Evolutionary conservation across 108 stramenopile genomes (phyloP), one percentile per base, ranked within the genome.

Genomic region (Pseudonitzschia pungens): DNA sequence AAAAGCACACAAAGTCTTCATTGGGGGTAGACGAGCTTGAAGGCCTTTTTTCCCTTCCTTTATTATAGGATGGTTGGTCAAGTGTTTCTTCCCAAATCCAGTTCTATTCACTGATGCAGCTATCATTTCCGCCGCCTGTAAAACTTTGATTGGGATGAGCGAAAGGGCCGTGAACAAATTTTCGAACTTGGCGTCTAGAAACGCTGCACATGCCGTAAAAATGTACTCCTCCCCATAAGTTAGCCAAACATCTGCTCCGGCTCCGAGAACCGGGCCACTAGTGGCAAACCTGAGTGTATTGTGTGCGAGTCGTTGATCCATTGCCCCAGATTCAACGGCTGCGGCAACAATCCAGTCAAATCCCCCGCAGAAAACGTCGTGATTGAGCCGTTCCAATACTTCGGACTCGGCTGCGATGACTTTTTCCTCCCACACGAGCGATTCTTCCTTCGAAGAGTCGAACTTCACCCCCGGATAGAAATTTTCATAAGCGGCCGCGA

Each of bases 311-410:
- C 79, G 71, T 71, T 83, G 87, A 22, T 83, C 70, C 60, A 89
- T 72, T 27, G 71, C 78, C 28, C 65, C 73, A 8, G 80, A 74
- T 29, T 78, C 71, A n/a, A 73, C 65, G 9, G 78, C 78, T 53
- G 87, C 78, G 40, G 77, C 66, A 33, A 79, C 69, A 20, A 93
- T 80, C 84, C 85, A 90, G 45, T 90, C 89, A n/a, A 87, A 76
- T 21, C 88, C 90, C 71, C 77, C 33, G 81, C 86, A 89, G 72
- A 92, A 94, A 16, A 94, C 76, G 69, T 94, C 93, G 60, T 92
- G 90, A 28, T 87, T 65, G 22, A 94, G 85, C 11, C 81, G 68
- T 6, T 55, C 69, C 43, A 94, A 52, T 51, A 94, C 78, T 14
- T 79, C 78, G 12, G 73, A 67, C 64, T 94, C 93, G 20, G 89